Evolutionary conservation across 768 basidiomycete species (phyloP).

Genomic region (Termitomyces bulborhizus): DNA sequence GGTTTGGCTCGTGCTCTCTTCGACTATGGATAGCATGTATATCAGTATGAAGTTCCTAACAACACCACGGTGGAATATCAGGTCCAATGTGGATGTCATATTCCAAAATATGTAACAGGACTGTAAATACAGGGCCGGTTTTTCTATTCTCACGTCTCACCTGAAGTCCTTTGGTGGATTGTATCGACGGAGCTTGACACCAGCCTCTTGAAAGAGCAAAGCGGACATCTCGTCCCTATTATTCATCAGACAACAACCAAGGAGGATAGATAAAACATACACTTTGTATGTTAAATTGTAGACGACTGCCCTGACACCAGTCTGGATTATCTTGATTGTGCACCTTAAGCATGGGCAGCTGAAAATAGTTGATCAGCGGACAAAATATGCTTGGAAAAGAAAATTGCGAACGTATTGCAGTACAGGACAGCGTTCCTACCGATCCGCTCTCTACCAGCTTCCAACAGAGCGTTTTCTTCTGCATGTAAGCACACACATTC

Average conservation of each 20-base stretch:
- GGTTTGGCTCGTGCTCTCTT: conserved; percentile 73
- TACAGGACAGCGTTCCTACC: conserved; percentile 81
- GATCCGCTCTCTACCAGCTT: conserved; percentile 90
- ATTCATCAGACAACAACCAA: conserved; percentile 2
- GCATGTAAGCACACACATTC: conserved; percentile 96
- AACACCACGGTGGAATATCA: conserved; percentile 60
- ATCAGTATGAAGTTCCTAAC: conserved; percentile 44
- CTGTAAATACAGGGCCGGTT: not conserved
- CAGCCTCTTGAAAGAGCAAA: conserved; percentile 69
- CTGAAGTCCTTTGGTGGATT: conserved; percentile 28
- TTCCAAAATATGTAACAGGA: conserved; percentile 13
- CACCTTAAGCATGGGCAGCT: conserved; percentile 99
- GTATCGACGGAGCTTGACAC: conserved; percentile 73
- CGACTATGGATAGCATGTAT: conserved; percentile 40
- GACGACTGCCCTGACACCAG: conserved; percentile 85
- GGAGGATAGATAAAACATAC: conserved; percentile 37
- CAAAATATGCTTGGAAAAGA: not conserved
- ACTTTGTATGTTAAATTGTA: conserved; percentile 96
- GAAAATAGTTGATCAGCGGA: conserved; percentile 1
- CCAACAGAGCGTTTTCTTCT: conserved; percentile 94
- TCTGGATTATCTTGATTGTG: conserved; percentile 96
- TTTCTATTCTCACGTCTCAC: conserved; percentile 16
- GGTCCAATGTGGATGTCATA: conserved; percentile 32
- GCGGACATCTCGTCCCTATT: conserved; percentile 79
- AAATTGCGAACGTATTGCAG: conserved; percentile 83